phyloP scores from a whole-genome alignment of 768 basidiomycete species.

The Erythrobasidium yunnanense region DNA sequence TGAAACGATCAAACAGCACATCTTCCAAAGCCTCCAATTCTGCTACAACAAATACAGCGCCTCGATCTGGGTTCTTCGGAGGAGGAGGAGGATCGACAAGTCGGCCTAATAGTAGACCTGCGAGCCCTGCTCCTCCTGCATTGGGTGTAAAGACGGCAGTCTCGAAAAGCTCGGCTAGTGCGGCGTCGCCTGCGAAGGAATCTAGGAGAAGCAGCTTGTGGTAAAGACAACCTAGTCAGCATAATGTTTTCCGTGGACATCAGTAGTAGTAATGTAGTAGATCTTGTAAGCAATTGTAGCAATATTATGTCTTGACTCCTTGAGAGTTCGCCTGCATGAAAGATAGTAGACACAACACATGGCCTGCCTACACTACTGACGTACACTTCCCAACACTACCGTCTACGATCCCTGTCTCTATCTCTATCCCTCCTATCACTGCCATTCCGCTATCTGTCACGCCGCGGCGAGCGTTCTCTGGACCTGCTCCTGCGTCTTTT shows the following conservation, averaged over 20 bases:
- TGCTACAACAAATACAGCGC: constrained; percentile 3
- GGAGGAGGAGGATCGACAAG: neutral
- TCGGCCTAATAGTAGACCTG: neutral
- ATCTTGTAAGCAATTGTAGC: too few relatives aligned
- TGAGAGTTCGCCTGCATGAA: too few relatives aligned
- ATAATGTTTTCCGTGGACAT: too few relatives aligned
- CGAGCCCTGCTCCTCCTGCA: neutral
- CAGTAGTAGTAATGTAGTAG: too few relatives aligned
- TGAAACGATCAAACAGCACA: neutral
- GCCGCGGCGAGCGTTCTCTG: constrained; percentile 12
- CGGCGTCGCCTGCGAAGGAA: neutral
- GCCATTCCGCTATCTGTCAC: constrained; percentile 8
- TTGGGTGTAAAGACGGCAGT: neutral
- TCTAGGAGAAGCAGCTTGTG: neutral
- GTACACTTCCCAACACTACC: too few relatives aligned
- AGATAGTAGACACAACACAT: too few relatives aligned
- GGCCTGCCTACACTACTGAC: too few relatives aligned
- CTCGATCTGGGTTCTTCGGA: neutral
- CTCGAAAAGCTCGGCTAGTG: neutral
- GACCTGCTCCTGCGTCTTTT: constrained; percentile 1
- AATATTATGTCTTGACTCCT: too few relatives aligned
- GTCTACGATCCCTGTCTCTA: too few relatives aligned
- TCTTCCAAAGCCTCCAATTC: constrained; percentile 12
- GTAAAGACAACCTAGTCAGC: neutral
- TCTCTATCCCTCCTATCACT: neutral